phyloP scores from a whole-genome alignment of 768 basidiomycete genomes.

The Auriscalpium orientale region DNA sequence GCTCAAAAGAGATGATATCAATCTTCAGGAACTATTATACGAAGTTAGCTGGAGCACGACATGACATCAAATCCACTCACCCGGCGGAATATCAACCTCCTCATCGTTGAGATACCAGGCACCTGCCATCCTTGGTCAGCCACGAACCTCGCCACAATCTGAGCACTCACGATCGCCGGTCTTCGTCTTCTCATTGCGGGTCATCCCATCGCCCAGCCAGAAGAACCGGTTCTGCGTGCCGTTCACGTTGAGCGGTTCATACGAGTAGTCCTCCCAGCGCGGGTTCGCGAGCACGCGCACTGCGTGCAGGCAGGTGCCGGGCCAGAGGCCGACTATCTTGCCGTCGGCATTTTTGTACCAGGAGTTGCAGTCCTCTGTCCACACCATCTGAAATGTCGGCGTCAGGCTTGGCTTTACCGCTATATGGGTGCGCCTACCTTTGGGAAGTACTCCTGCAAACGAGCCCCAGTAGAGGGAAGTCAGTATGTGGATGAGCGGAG shows the following conservation, averaged over 20 bases:
- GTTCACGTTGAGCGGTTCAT: conserved; percentile 7
- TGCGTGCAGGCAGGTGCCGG: conserved; percentile 10
- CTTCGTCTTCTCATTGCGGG: conserved; percentile 15
- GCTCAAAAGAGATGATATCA: no score
- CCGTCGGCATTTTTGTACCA: conserved; percentile 24
- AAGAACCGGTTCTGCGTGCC: conserved; percentile 15
- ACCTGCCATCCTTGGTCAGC: background rate
- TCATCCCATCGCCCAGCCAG: conserved; percentile 24
- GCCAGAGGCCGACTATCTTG: conserved; percentile 22
- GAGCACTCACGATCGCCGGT: conserved; percentile 9
- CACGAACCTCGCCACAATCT: background rate
- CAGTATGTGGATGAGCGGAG: background rate
- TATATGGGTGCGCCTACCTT: background rate
- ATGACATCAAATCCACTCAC: background rate
- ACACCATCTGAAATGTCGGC: conserved; percentile 12
- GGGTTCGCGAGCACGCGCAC: conserved; percentile 14
- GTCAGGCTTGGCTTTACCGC: no score
- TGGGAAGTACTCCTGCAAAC: conserved; percentile 8
- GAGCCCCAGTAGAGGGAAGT: background rate
- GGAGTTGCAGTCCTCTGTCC: conserved; percentile 17
- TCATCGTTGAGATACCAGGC: conserved; percentile 17
- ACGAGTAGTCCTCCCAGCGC: conserved; percentile 23
- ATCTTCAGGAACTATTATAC: no score
- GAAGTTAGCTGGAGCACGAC: no score
- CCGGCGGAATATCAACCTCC: conserved; percentile 12